Percentiles rank a stretch among this genome's conserved stretches.
phyloP scores from a whole-genome alignment of 2,329 filamentous ascomycete species.

The Pseudocercospora cruenta region DNA sequence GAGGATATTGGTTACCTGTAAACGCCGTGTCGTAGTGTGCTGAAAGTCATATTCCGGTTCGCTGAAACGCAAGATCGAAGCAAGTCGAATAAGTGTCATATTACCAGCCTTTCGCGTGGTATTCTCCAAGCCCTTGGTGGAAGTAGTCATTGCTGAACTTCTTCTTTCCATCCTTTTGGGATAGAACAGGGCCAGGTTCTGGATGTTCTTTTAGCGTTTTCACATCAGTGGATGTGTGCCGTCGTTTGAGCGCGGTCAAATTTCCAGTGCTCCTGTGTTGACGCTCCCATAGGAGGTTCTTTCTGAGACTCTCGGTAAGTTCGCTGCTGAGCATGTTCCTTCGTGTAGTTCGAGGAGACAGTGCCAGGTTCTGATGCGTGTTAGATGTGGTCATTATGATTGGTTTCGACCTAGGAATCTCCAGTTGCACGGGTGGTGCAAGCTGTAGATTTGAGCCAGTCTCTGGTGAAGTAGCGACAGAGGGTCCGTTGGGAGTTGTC shows the following conservation, averaged over 20 bases:
- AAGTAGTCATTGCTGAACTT: conserved; percentile 87
- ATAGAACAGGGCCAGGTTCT: conserved; percentile 60
- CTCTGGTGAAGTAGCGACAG: conserved; percentile 61
- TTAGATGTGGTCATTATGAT: conserved; percentile 75
- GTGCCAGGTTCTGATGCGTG: conserved; percentile 64
- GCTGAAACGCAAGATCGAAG: conserved; percentile 36
- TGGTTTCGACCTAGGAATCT: conserved; percentile 70
- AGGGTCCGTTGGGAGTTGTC: conserved; percentile 70
- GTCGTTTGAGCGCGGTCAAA: conserved; percentile 84
- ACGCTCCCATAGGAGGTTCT: conserved; percentile 91
- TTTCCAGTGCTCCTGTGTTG: conserved; percentile 90
- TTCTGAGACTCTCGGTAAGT: conserved; percentile 87
- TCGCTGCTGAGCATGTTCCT: conserved; percentile 96
- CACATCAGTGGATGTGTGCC: conserved; percentile 88
- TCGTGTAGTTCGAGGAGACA: conserved; percentile 88
- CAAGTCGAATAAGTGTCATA: conserved; percentile 11
- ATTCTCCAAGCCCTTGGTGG: conserved; percentile 77
- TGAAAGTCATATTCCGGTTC: conserved; percentile 20
- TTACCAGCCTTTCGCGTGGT: not conserved
- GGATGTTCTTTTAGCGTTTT: conserved; percentile 85
- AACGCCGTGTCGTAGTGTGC: conserved; percentile 18
- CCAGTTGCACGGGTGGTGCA: conserved; percentile 34
- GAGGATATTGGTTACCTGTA: conserved; percentile 14
- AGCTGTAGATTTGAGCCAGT: conserved; percentile 40
- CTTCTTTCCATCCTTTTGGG: conserved; percentile 43